A percentile compares a stretch with the other conserved stretches of the same genome.
Conservation (phyloP, 495 filamentous ascomycete genomes). For the Neurospora sp. region DNA sequence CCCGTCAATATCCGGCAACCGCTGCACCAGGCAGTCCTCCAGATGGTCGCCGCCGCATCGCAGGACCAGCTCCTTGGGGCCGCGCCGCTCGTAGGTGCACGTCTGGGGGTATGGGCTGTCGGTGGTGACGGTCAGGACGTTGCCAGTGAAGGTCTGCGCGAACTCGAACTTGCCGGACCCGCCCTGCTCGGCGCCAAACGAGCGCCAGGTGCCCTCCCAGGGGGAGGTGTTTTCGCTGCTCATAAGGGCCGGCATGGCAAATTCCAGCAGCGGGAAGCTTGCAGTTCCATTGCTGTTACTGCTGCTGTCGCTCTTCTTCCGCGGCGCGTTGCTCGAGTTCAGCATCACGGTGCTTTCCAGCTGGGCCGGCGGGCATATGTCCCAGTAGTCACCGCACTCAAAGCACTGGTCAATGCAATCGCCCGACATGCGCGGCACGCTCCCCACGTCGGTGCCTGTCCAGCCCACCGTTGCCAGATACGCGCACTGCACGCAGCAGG, state of each 20-base stretch:
- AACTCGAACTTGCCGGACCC: conserved; percentile 2
- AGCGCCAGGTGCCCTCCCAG: conserved; percentile 1
- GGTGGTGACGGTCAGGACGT: background rate
- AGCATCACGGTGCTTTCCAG: conserved; percentile 1
- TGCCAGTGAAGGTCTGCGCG: conserved; percentile 1
- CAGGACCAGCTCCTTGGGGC: background rate
- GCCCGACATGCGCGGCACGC: conserved; percentile 1
- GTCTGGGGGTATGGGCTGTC: conserved; percentile 1
- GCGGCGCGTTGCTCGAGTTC: background rate
- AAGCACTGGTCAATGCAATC: conserved; percentile 3
- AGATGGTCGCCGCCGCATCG: background rate
- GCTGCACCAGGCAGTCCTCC: conserved; percentile 1
- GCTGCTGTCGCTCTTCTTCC: background rate
- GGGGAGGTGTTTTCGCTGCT: background rate
- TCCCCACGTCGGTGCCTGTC: background rate
- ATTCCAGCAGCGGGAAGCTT: background rate
- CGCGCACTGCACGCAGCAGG: conserved; percentile 2
- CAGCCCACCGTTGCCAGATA: conserved; percentile 1
- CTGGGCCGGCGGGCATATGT: conserved; percentile 1
- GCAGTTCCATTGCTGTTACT: background rate
- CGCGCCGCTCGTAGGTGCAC: background rate
- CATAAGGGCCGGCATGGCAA: background rate
- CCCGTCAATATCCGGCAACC: background rate
- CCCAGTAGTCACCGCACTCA: background rate
- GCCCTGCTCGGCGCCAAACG: conserved; percentile 2